phyloP scores from a whole-genome alignment of 192 early-diverging fungal species.

The Backusella sp. region DNA sequence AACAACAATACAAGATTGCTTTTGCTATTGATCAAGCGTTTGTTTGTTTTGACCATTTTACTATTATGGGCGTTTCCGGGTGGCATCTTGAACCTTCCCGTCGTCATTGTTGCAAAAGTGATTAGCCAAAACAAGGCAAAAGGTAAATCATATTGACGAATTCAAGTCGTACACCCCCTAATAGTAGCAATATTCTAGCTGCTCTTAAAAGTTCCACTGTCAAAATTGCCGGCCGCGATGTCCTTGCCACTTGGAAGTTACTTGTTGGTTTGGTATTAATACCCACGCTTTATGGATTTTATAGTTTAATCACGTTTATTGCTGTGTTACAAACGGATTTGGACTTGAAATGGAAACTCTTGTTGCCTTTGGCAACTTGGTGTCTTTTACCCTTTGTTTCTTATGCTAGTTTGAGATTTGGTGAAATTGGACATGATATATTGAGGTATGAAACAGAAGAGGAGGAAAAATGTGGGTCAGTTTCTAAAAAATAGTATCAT shows the following conservation, averaged over 20 bases:
- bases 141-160: constrained; percentile 25
- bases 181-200: constrained; percentile 36
- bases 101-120: constrained; percentile 52
- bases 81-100: constrained; percentile 54
- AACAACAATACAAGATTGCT: constrained; percentile 67
- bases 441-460: constrained; percentile 49
- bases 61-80: constrained; percentile 83
- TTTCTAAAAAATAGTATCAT: not conserved
- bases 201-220: constrained; percentile 89
- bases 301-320: constrained; percentile 63
- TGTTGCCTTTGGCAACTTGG: constrained; percentile 46
- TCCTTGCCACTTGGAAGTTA: constrained; percentile 95
- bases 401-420: constrained; percentile 72
- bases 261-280: constrained; percentile 73
- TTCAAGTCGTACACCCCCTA: too few species aligned
- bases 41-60: constrained; percentile 69
- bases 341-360: constrained; percentile 37
- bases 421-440: constrained; percentile 73
- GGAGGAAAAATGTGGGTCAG: not conserved
- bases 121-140: constrained; percentile 55
- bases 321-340: constrained; percentile 31
- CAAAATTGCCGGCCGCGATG: constrained; percentile 93
- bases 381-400: constrained; percentile 61
- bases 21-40: constrained; percentile 65
- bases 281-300: constrained; percentile 71